Conservation (phyloP, 192 early-diverging fungal genomes). For the Geranomyces michiganensis region DNA sequence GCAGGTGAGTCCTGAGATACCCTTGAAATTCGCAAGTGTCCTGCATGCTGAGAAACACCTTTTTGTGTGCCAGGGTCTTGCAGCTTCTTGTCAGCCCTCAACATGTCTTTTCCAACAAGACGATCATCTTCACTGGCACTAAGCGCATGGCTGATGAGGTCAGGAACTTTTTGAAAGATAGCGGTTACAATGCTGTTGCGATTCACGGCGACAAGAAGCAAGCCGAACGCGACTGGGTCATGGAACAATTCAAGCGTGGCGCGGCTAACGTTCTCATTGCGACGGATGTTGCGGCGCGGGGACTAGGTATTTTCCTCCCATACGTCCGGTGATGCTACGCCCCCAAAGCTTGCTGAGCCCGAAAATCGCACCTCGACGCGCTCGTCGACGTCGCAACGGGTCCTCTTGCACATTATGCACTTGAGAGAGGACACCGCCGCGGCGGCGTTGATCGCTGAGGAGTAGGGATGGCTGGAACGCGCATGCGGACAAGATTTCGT, state of each 20-base stretch:
- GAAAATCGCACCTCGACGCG: too few species aligned
- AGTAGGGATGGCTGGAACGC: too few species aligned
- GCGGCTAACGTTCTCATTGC: constrained; percentile 92
- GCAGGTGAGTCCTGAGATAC: constrained; percentile 39
- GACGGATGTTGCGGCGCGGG: constrained; percentile 80
- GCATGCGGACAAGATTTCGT: too few species aligned
- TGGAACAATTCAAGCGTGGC: constrained; percentile 88
- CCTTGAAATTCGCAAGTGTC: constrained; percentile 40
- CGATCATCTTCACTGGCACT: constrained; percentile 51
- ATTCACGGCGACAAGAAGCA: constrained; percentile 98
- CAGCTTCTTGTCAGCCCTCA: too few species aligned
- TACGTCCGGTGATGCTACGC: not conserved
- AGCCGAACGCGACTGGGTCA: constrained; percentile 94
- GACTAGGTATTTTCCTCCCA: constrained; percentile 74
- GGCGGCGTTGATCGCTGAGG: too few species aligned
- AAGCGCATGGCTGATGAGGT: constrained; percentile 52
- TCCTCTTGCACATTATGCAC: too few species aligned
- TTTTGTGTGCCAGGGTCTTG: too few species aligned
- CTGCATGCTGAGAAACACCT: constrained; percentile 37
- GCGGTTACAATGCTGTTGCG: constrained; percentile 64
- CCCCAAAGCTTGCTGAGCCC: too few species aligned
- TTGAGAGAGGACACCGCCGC: too few species aligned
- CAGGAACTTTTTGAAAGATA: constrained; percentile 33
- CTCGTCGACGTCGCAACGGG: too few species aligned
- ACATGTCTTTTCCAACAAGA: too few species aligned